phyloP scores from a whole-genome alignment of 495 filamentous ascomycete species.

The Talaromyces adpressus region DNA sequence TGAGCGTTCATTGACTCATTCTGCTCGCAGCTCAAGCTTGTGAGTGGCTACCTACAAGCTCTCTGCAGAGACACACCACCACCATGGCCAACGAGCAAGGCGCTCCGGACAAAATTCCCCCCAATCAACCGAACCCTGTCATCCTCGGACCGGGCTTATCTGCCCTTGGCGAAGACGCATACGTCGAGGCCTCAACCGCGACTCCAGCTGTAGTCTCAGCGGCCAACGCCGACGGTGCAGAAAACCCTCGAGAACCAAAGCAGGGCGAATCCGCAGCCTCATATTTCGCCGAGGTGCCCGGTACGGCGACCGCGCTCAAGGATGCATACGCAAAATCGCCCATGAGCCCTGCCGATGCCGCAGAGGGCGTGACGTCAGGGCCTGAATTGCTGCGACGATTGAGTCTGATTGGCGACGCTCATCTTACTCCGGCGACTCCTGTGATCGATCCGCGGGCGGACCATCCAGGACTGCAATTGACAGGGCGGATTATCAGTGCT shows the following conservation, averaged over 20 bases:
- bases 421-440: conserved; percentile 33
- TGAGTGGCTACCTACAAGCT: neutral
- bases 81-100: conserved; percentile 27
- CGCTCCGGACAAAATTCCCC: conserved; percentile 22
- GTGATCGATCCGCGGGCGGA: conserved; percentile 52
- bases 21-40: neutral
- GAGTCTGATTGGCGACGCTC: conserved; percentile 40
- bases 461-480: conserved; percentile 63
- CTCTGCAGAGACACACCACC: conserved; percentile 16
- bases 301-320: conserved; percentile 21
- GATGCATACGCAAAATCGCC: conserved; percentile 20
- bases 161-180: conserved; percentile 27
- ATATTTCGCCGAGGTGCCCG: conserved; percentile 25
- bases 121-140: conserved; percentile 28
- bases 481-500: conserved; percentile 77
- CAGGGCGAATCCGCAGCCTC: conserved; percentile 9
- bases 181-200: conserved; percentile 19
- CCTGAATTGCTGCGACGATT: conserved; percentile 58
- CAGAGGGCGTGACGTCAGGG: conserved; percentile 46
- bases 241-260: neutral
- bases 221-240: neutral
- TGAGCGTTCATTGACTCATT: neutral
- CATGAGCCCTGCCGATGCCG: conserved; percentile 35
- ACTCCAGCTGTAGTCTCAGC: conserved; percentile 23
- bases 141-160: conserved; percentile 27